These are phyloP conservation scores for Ophiostoma novo-ulmi DNA, from an alignment of 2,329 filamentous ascomycete genomes.

Conservation along the genomic window DNA sequence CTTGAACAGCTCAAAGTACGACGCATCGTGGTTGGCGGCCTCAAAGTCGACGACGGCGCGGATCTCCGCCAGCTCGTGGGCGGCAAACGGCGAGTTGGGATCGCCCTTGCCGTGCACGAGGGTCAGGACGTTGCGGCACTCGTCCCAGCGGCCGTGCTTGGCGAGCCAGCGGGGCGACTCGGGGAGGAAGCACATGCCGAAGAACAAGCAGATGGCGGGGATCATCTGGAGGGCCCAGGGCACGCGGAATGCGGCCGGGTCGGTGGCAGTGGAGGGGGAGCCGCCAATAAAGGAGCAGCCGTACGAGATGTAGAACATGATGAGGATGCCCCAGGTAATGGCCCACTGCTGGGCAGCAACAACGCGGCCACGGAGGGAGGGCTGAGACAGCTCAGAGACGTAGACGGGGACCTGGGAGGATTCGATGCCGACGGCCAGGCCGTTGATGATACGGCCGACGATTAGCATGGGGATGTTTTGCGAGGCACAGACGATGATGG, in stretches of 20 bases:
- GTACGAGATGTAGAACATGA: conserved; percentile 46
- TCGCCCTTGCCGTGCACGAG: conserved; percentile 63
- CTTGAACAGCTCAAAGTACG: conserved; percentile 66
- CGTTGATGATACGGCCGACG: conserved; percentile 65
- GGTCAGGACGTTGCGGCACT: conserved; percentile 45
- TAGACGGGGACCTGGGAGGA: conserved; percentile 69
- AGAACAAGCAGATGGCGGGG: conserved; percentile 40
- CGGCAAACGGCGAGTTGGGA: conserved; percentile 58
- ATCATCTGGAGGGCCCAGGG: conserved; percentile 47
- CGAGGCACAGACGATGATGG: conserved; percentile 42
- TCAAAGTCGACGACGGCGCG: conserved; percentile 70
- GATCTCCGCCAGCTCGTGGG: conserved; percentile 66
- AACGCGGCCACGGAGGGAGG: conserved; percentile 43
- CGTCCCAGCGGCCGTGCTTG: conserved; percentile 45
- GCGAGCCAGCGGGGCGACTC: conserved; percentile 50
- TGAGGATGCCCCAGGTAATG: conserved; percentile 38
- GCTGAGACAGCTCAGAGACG: conserved; percentile 57
- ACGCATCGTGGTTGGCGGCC: conserved; percentile 61
- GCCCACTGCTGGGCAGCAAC: conserved; percentile 42
- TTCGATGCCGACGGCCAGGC: conserved; percentile 65
- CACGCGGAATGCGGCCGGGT: conserved; percentile 45
- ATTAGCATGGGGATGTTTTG: conserved; percentile 53
- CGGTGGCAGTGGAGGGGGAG: conserved; percentile 27
- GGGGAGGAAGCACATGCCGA: conserved; percentile 42
- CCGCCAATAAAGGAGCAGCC: conserved; percentile 40